These are phyloP conservation scores for Hyphodiscus hymeniophilus DNA, from an alignment of 495 filamentous ascomycete species.

Conservation along the genomic window DNA sequence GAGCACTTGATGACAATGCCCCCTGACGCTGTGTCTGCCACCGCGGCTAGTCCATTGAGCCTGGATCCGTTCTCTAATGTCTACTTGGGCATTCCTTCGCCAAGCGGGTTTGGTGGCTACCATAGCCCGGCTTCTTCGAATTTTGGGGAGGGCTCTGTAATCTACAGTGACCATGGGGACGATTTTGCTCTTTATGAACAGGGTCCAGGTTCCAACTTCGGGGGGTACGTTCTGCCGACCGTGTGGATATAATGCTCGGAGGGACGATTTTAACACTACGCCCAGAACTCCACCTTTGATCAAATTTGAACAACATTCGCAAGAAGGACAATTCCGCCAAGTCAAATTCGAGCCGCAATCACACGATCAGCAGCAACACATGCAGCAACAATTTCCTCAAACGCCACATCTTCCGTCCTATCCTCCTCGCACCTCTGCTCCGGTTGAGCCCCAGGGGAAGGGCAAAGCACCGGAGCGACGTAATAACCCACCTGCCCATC, in stretches of 20 bases:
- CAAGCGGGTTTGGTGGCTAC: constrained; percentile 41
- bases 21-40: constrained; percentile 29
- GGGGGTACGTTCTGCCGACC: constrained; percentile 25
- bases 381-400: constrained; percentile 5
- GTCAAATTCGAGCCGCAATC: constrained; percentile 16
- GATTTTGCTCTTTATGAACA: constrained; percentile 27
- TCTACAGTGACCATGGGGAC: constrained; percentile 48
- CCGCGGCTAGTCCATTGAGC: constrained; percentile 38
- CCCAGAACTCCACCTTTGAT: constrained; percentile 20
- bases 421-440: constrained; percentile 18
- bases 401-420: constrained; percentile 17
- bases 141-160: constrained; percentile 38
- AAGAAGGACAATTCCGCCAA: constrained; percentile 5
- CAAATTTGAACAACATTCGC: constrained; percentile 16
- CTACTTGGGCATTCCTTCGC: constrained; percentile 49
- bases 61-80: constrained; percentile 41
- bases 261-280: constrained; percentile 24
- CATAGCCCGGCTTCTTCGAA: constrained; percentile 44
- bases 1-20: constrained; percentile 36
- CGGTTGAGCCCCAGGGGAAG: constrained; percentile 20
- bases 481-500: constrained; percentile 11
- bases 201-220: constrained; percentile 20
- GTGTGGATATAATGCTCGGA: constrained; percentile 23
- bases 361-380: constrained; percentile 9
- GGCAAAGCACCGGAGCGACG: constrained; percentile 11